These are phyloP conservation scores for Kodamaea sagamina DNA, from an alignment of 805 yeast species.

Conservation along the genomic window DNA sequence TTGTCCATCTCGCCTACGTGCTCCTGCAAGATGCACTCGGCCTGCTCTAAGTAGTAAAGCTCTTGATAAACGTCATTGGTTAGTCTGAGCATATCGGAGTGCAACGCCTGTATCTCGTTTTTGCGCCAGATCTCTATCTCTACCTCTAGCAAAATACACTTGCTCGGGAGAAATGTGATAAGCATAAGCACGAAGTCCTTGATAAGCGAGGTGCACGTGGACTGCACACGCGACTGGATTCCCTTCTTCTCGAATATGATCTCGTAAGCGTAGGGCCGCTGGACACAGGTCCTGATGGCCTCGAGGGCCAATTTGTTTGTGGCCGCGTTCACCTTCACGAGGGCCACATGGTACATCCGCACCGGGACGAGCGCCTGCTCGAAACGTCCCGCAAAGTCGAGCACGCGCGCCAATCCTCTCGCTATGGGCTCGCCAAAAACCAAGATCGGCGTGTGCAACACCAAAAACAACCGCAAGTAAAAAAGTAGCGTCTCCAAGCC, in stretches of 20 bases:
- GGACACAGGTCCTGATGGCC: constrained; percentile 3
- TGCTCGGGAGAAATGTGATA: not conserved
- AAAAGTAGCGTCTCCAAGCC: not conserved
- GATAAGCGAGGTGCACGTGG: constrained; percentile 2
- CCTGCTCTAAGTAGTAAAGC: too few species aligned
- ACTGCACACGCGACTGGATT: not conserved
- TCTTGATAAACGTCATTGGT: not conserved
- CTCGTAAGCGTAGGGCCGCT: constrained; percentile 4
- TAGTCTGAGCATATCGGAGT: not conserved
- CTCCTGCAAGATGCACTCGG: too few species aligned
- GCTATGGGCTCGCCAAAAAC: constrained; percentile 1
- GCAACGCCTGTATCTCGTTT: not conserved
- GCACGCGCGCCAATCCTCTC: not conserved
- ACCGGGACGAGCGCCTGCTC: not conserved
- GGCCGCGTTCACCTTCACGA: not conserved
- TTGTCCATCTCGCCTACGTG: not conserved
- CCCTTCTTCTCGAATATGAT: constrained; percentile 2
- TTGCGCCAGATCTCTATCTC: constrained; percentile 1
- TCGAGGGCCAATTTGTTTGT: too few species aligned
- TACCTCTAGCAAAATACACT: not conserved
- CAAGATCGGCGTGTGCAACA: constrained; percentile 4
- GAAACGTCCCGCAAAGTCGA: not conserved
- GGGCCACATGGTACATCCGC: not conserved
- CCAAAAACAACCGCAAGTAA: not conserved
- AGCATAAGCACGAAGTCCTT: constrained; percentile 4